Percentiles rank a stretch among this genome's conserved stretches.
Evolutionary conservation across 1,139 yeast genomes (phyloP).

Genomic region (Sugiyamaella sp.): DNA sequence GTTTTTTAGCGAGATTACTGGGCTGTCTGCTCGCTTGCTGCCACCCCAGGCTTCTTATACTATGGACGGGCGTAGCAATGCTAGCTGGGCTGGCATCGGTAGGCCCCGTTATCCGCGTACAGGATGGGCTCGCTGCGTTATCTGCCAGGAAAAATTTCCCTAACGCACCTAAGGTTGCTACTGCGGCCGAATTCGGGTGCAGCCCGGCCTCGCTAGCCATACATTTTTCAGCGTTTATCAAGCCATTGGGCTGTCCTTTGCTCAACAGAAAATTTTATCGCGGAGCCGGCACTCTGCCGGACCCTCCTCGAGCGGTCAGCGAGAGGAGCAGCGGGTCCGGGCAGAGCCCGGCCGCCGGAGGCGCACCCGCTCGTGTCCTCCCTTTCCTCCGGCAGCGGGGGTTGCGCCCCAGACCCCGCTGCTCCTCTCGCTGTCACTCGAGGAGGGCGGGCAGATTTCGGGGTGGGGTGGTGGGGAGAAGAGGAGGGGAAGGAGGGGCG

Average conservation of each 20-base stretch:
- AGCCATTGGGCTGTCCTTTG: neutral
- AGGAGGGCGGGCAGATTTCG: too few species aligned
- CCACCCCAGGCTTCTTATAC: neutral
- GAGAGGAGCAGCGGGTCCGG: too few species aligned
- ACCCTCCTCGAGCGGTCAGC: too few species aligned
- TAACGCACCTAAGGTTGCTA: conserved; percentile 18
- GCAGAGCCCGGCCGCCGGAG: too few species aligned
- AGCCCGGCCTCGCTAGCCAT: conserved; percentile 3
- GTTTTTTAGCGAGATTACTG: neutral
- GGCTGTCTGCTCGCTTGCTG: neutral
- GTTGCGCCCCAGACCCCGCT: too few species aligned
- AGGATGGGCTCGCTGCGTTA: conserved; percentile 2
- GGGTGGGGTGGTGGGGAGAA: too few species aligned
- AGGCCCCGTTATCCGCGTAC: neutral
- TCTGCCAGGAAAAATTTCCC: conserved; percentile 12
- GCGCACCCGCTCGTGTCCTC: too few species aligned
- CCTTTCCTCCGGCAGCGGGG: too few species aligned
- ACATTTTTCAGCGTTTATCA: conserved; percentile 2
- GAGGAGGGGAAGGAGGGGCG: too few species aligned
- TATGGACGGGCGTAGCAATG: neutral
- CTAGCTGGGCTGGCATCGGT: neutral
- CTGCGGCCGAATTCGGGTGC: conserved; percentile 16
- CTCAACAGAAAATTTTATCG: conserved; percentile 11
- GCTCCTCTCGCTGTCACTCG: too few species aligned
- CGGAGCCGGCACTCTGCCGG: too few species aligned